Evolutionary conservation across 306 rosid species (phyloP).

Genomic region (Sophora flavescens): DNA sequence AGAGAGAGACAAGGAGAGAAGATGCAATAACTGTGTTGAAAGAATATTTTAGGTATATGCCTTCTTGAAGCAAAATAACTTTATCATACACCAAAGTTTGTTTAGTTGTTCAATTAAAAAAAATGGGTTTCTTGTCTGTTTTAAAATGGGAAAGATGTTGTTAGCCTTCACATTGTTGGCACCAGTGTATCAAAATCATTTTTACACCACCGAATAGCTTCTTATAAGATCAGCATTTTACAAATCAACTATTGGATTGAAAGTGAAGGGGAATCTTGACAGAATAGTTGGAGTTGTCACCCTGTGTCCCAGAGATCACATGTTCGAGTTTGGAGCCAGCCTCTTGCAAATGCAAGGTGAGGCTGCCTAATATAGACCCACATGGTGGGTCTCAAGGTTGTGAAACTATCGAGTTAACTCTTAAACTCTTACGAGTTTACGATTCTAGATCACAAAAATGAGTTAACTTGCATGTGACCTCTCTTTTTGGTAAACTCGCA

Average conservation of each 20-base stretch:
- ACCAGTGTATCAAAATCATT: background rate
- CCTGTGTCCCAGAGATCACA: background rate
- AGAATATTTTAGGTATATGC: background rate
- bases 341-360: background rate
- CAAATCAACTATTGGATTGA: background rate
- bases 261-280: background rate
- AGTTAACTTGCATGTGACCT: too few relatives aligned
- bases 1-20: slow-evolving; percentile 8
- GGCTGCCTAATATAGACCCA: background rate
- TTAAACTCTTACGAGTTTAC: too few relatives aligned
- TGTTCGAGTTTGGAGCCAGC: background rate
- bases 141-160: background rate
- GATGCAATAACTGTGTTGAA: slow-evolving; percentile 4
- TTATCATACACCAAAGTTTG: background rate
- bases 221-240: background rate
- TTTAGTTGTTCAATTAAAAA: too few relatives aligned
- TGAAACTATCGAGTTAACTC: too few relatives aligned
- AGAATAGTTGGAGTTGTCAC: background rate
- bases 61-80: background rate
- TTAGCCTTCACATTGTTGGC: background rate
- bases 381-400: background rate
- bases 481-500: too few relatives aligned
- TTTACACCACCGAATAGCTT: background rate
- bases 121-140: too few relatives aligned
- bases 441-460: too few relatives aligned